phyloP scores from a whole-genome alignment of 805 yeast species.

The Metahyphopichia silvanorum region DNA sequence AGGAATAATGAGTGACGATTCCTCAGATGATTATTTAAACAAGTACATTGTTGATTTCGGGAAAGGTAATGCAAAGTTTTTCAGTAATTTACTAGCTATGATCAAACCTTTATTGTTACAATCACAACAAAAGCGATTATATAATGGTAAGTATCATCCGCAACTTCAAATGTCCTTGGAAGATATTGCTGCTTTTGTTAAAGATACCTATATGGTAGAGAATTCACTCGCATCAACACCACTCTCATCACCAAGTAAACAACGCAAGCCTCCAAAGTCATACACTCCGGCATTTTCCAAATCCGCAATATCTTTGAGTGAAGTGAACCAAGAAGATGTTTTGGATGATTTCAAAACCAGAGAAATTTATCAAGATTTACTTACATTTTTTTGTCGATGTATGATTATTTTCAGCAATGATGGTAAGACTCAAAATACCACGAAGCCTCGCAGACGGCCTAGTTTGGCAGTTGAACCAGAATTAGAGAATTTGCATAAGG shows the following conservation, averaged over 20 bases:
- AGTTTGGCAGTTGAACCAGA: conserved; percentile 1
- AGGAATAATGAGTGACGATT: conserved; percentile 13
- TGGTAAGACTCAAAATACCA: conserved; percentile 5
- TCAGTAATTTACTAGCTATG: conserved; percentile 13
- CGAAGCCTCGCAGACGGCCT: conserved; percentile 1
- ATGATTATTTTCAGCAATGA: conserved; percentile 21
- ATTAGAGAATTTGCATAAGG: conserved; percentile 4
- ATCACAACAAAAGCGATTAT: conserved; percentile 18
- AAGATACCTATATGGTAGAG: conserved; percentile 12
- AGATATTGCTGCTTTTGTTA: conserved; percentile 22
- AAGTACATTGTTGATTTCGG: conserved; percentile 16
- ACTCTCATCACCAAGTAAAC: not conserved
- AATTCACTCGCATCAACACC: not conserved
- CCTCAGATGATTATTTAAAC: conserved; percentile 8
- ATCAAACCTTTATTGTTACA: conserved; percentile 22
- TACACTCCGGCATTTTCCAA: conserved; percentile 8
- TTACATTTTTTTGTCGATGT: conserved; percentile 20
- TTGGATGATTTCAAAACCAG: conserved; percentile 22
- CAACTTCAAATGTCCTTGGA: conserved; percentile 25
- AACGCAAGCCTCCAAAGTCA: not conserved
- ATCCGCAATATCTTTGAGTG: conserved; percentile 9
- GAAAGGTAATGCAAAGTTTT: conserved; percentile 15
- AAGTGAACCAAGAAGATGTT: conserved; percentile 5
- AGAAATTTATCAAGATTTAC: conserved; percentile 27
- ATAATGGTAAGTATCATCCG: conserved; percentile 19